Conservation (phyloP, 257 asterid species). For the Forsythia viridissima region DNA sequence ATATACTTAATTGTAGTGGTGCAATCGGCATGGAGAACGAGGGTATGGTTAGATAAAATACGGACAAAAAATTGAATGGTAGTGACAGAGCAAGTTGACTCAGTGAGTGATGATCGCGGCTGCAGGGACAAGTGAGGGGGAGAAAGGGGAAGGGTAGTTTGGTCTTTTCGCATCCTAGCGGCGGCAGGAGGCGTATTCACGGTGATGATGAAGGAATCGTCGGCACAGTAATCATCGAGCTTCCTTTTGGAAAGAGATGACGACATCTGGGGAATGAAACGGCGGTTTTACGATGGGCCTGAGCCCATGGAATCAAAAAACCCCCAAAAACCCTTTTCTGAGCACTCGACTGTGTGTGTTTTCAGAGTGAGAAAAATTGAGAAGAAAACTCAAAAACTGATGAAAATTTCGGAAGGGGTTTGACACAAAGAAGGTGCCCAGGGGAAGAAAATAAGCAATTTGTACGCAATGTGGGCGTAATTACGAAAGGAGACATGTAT, state of each 20-base stretch:
- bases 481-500: too few species aligned
- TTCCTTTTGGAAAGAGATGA: constrained; percentile 68
- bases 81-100: constrained; percentile 24
- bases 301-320: constrained; percentile 46
- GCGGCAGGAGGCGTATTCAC: constrained; percentile 24
- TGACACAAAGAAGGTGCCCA: too few species aligned
- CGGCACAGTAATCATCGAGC: constrained; percentile 62
- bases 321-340: constrained; percentile 17
- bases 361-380: not conserved
- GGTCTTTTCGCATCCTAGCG: constrained; percentile 71
- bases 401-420: too few species aligned
- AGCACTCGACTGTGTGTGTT: not conserved
- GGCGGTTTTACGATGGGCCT: constrained; percentile 34
- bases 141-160: constrained; percentile 30
- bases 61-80: constrained; percentile 86
- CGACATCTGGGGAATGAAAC: constrained; percentile 40
- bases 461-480: too few species aligned
- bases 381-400: not conserved
- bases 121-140: constrained; percentile 11
- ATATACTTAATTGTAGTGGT: constrained; percentile 49
- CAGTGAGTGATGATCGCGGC: constrained; percentile 35
- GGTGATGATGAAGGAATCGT: constrained; percentile 28
- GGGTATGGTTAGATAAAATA: constrained; percentile 54
- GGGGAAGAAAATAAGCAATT: too few species aligned
- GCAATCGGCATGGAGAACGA: constrained; percentile 59